A percentile compares a stretch with the other conserved stretches of the same genome.
Conservation (phyloP, 2,329 filamentous ascomycete species). For the Diaporthe citriasiana region DNA sequence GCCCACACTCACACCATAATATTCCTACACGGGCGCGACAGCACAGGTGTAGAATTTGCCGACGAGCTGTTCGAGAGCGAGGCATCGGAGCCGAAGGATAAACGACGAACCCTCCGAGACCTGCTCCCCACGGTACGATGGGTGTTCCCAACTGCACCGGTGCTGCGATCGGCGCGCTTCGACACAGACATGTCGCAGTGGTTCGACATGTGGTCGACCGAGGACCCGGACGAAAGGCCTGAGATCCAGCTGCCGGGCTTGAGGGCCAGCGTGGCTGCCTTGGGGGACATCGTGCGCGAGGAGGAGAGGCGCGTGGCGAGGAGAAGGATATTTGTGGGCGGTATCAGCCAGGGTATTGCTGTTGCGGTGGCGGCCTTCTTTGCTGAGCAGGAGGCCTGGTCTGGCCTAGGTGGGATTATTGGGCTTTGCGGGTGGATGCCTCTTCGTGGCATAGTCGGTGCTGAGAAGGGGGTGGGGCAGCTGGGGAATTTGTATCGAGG, state of each 20-base stretch:
- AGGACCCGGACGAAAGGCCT: slow-evolving; percentile 57
- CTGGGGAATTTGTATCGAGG: background rate
- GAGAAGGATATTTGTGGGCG: slow-evolving; percentile 32
- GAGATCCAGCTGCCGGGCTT: slow-evolving; percentile 32
- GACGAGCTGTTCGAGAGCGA: slow-evolving; percentile 57
- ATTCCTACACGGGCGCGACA: slow-evolving; percentile 61
- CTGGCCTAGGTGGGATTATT: slow-evolving; percentile 4
- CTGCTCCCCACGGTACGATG: slow-evolving; percentile 45
- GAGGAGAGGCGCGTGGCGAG: background rate
- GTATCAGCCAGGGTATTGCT: slow-evolving; percentile 40
- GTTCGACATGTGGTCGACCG: slow-evolving; percentile 62
- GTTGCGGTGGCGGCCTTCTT: slow-evolving; percentile 28
- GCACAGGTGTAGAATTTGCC: slow-evolving; percentile 55
- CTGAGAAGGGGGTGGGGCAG: background rate
- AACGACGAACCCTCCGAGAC: slow-evolving; percentile 45
- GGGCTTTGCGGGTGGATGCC: slow-evolving; percentile 39
- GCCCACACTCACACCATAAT: slow-evolving; percentile 61
- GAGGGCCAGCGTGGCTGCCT: too few species aligned
- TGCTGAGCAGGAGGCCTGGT: background rate
- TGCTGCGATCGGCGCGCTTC: slow-evolving; percentile 45
- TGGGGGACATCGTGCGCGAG: too few species aligned
- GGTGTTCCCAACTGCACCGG: slow-evolving; percentile 49
- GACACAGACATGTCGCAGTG: slow-evolving; percentile 42
- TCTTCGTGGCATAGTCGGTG: background rate
- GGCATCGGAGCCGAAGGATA: slow-evolving; percentile 44